phyloP scores from a whole-genome alignment of 2,329 filamentous ascomycete genomes.

The Elsinoe necatrix region DNA sequence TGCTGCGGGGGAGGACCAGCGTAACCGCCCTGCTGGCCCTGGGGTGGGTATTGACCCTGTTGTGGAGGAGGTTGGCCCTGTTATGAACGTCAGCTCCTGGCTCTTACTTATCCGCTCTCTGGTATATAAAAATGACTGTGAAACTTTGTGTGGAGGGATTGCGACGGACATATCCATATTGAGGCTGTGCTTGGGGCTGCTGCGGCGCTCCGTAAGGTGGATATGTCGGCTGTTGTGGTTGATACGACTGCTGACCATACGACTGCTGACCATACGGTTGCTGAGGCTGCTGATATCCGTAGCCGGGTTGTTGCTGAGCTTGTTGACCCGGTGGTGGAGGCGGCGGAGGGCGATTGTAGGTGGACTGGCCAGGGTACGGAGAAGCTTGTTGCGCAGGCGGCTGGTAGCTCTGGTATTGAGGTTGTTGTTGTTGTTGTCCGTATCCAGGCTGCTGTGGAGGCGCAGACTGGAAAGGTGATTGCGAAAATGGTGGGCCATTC shows the following conservation, averaged over 20 bases:
- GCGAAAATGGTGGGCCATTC: slow-evolving; percentile 27
- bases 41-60: slow-evolving; percentile 17
- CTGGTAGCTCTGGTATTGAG: slow-evolving; percentile 23
- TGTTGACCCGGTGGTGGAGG: slow-evolving; percentile 25
- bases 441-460: slow-evolving; percentile 18
- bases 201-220: slow-evolving; percentile 15
- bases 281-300: slow-evolving; percentile 21
- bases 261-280: slow-evolving; percentile 18
- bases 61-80: slow-evolving; percentile 15
- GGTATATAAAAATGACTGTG: not conserved
- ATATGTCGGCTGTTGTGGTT: slow-evolving; percentile 17
- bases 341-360: slow-evolving; percentile 32
- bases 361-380: slow-evolving; percentile 13
- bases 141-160: slow-evolving; percentile 18
- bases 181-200: slow-evolving; percentile 21
- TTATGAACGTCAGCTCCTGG: slow-evolving; percentile 12
- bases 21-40: slow-evolving; percentile 20
- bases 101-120: not conserved
- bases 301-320: slow-evolving; percentile 14
- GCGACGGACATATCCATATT: slow-evolving; percentile 21
- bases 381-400: slow-evolving; percentile 28
- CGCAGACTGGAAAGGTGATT: not conserved
- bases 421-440: slow-evolving; percentile 28
- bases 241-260: slow-evolving; percentile 20
- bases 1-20: slow-evolving; percentile 21